phyloP scores from a whole-genome alignment of 495 filamentous ascomycete genomes.

The Hyaloscypha hepaticicola region DNA sequence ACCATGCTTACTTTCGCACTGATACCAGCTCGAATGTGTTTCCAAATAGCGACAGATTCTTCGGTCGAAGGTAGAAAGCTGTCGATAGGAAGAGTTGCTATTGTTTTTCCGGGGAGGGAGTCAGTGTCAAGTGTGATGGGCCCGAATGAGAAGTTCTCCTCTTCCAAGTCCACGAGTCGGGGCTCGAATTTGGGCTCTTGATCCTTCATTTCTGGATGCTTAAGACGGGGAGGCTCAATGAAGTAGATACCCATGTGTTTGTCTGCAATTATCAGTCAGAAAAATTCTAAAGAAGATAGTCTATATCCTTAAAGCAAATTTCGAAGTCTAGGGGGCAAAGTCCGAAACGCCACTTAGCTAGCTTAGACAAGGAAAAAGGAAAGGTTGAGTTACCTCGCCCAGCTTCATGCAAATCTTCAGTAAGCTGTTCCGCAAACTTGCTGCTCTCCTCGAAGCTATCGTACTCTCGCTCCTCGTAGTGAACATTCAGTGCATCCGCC shows the following conservation, averaged over 20 bases:
- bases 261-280: neutral
- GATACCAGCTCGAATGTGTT: neutral
- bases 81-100: conserved; percentile 10
- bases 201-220: neutral
- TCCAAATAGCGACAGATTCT: neutral
- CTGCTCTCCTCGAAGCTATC: neutral
- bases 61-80: conserved; percentile 1
- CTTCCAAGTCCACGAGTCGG: neutral
- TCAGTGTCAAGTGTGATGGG: neutral
- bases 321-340: no score
- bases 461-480: neutral
- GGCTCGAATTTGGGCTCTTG: neutral
- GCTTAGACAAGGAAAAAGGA: neutral
- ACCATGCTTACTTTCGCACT: conserved; percentile 4
- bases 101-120: conserved; percentile 2
- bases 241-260: conserved; percentile 7
- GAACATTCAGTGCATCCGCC: neutral
- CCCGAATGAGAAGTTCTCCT: conserved; percentile 9
- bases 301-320: no score
- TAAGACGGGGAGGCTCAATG: neutral
- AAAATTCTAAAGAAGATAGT: no score
- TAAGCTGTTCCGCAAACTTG: neutral
- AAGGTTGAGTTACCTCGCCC: neutral
- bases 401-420: conserved; percentile 1
- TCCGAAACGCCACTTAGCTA: no score